These are phyloP conservation scores for Malassezia arunalokei DNA, from an alignment of 1,284 basidiomycete genomes.

Conservation along the genomic window DNA sequence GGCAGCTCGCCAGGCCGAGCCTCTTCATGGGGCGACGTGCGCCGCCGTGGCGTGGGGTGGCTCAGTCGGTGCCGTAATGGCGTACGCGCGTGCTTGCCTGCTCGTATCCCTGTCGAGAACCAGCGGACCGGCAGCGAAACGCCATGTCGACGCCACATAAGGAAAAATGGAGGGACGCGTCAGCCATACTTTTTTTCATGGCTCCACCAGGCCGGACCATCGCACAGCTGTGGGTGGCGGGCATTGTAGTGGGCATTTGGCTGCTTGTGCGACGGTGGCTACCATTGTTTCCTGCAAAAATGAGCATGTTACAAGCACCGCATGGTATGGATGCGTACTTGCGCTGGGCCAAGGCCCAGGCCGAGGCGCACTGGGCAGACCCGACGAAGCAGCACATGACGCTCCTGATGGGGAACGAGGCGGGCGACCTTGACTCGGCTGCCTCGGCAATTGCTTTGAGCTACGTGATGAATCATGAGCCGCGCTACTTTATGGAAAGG, in stretches of 20 bases:
- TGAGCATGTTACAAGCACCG: too few relatives aligned
- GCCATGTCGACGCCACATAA: too few relatives aligned
- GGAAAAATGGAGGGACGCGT: too few relatives aligned
- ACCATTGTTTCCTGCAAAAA: too few relatives aligned
- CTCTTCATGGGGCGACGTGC: neutral
- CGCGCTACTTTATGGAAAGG: constrained; percentile 10
- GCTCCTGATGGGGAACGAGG: constrained; percentile 42
- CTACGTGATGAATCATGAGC: constrained; percentile 27
- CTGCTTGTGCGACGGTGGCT: too few relatives aligned
- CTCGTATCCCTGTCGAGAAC: too few relatives aligned
- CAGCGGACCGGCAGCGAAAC: too few relatives aligned
- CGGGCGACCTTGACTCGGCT: constrained; percentile 41
- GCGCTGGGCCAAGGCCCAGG: constrained; percentile 7
- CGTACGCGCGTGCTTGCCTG: neutral
- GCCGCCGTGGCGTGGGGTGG: neutral
- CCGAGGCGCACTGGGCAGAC: neutral
- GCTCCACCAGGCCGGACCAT: too few relatives aligned
- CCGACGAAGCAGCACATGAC: constrained; percentile 14
- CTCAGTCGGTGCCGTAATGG: neutral
- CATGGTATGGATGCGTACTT: neutral
- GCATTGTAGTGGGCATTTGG: too few relatives aligned
- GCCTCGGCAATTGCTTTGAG: constrained; percentile 30
- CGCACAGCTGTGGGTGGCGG: too few relatives aligned
- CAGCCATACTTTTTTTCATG: too few relatives aligned
- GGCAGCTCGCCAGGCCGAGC: constrained; percentile 12